Conservation (phyloP, 345 rosid genomes). For the Citrus sinensis region DNA sequence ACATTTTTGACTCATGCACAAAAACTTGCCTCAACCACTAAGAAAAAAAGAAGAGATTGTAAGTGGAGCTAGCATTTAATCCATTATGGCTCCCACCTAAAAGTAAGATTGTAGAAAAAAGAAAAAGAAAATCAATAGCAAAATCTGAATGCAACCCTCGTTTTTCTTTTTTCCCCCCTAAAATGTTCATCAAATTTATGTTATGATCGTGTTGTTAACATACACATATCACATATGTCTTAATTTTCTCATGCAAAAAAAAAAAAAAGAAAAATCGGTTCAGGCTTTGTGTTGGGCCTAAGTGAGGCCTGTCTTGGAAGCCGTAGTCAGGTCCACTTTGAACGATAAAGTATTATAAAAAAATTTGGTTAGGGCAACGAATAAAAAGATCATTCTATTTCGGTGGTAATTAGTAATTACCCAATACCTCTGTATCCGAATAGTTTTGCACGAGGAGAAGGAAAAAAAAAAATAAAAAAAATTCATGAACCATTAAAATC, state of each 20-base stretch:
- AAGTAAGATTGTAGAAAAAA: not conserved
- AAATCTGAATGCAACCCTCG: not conserved
- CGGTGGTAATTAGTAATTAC: too few species aligned
- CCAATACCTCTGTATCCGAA: too few species aligned
- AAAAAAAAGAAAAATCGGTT: too few species aligned
- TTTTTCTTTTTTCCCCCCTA: not conserved
- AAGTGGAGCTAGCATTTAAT: not conserved
- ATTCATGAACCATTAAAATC: too few species aligned
- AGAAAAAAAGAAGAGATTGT: not conserved
- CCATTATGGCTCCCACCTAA: conserved; percentile 1
- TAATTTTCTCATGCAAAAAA: not conserved
- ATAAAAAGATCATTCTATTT: too few species aligned
- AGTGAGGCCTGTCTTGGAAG: too few species aligned
- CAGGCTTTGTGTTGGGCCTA: too few species aligned
- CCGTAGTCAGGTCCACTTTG: too few species aligned
- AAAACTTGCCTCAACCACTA: not conserved
- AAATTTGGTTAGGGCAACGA: too few species aligned
- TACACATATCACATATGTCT: not conserved
- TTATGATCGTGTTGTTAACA: not conserved
- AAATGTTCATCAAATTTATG: not conserved
- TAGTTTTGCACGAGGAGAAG: too few species aligned
- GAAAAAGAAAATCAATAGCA: not conserved
- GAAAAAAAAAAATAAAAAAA: too few species aligned
- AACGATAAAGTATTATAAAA: too few species aligned
- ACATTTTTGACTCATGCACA: conserved; percentile 8